A percentile compares a stretch with the other conserved stretches of the same genome.
phyloP scores from a whole-genome alignment of 768 basidiomycete species.

The Suillus subluteus region DNA sequence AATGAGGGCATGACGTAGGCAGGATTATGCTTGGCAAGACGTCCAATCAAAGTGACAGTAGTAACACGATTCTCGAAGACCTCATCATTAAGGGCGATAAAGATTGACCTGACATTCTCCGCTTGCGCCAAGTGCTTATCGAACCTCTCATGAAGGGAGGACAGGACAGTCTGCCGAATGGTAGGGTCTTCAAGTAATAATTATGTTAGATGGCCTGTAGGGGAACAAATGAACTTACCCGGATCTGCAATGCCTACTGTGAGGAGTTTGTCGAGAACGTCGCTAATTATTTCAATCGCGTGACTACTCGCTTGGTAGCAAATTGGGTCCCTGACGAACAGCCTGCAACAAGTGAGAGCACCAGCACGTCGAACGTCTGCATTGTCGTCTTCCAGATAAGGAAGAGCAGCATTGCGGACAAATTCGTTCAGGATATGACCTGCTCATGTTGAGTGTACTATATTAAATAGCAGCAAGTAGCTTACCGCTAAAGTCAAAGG shows the following conservation, averaged over 20 bases:
- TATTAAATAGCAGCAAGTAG: constrained; percentile 7
- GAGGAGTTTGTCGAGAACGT: constrained; percentile 95
- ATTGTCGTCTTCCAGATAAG: constrained; percentile 93
- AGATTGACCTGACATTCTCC: constrained; percentile 96
- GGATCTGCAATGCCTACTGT: constrained; percentile 97
- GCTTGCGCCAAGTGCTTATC: constrained; percentile 98
- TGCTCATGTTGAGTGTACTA: constrained; percentile 26
- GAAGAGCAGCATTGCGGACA: constrained; percentile 87
- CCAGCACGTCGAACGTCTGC: constrained; percentile 87
- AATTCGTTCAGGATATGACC: constrained; percentile 96
- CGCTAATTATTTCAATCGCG: constrained; percentile 95
- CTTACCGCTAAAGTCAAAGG: constrained; percentile 92
- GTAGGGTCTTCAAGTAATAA: constrained; percentile 52
- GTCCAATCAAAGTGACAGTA: constrained; percentile 90
- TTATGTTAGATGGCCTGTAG: constrained; percentile 12
- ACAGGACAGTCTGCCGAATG: constrained; percentile 86
- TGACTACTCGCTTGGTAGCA: constrained; percentile 95
- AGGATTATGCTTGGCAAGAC: constrained; percentile 93
- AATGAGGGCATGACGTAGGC: constrained; percentile 99
- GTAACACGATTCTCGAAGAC: constrained; percentile 90
- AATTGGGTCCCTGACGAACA: constrained; percentile 94
- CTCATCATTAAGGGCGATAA: constrained; percentile 97
- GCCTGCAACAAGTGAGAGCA: constrained; percentile 86
- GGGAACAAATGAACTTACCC: constrained; percentile 48
- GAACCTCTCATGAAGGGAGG: constrained; percentile 88